Base-by-base conservation (phyloP, 2,329 filamentous ascomycete genomes). In the Aspergillus melleus region DNA sequence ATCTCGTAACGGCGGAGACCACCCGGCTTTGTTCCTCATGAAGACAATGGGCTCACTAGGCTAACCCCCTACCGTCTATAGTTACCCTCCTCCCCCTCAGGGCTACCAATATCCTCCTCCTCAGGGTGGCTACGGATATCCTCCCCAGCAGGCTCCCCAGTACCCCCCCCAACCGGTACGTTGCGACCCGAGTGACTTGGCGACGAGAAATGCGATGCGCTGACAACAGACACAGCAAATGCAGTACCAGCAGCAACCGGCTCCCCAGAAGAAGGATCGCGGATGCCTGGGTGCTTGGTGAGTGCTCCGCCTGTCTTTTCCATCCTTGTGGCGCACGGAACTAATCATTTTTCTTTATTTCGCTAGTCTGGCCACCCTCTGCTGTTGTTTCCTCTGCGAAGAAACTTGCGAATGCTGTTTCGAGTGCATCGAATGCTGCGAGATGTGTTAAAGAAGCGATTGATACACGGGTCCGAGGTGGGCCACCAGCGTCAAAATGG, bases 341-440 rank as follows among this genome's bases (percentile, higher is more conserved):
- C 44, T 47, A 4, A 47, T 47, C 4, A 6, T 24, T 12, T 51
- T 24, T 20, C 26, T 42, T 29, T 26, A 22, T 53, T 19, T 30
- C 22, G 29, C 20, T 59, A 82, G 84, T 74, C 70, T 86, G 52
- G 83, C 83, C 52, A 78, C 78, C 36, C 72, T 88, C 42, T 88
- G 85, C 77, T 88, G 86, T 72, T 88, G 85, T 69, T 88, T 85
- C 74, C 79, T 88, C 29, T 86, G 84, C 67, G 86, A 87, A 69
- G 86, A 88, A 73, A 80, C 82, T 29, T 88, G 86, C 68, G 85
- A 87, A 72, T 87, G 85, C 75, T 88, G 85, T 69, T 76, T 81
- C n/a, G 85, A 87, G 5, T 87, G 84, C 72, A 83, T 83, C 67
- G 84, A 84, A 60, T 85, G 81, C 72, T 80, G 75, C 55, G 73